Evolutionary conservation across 1,284 basidiomycete species (phyloP), one percentile per base, ranked within the genome.

Genomic region (Mrakiaceae sp.): DNA sequence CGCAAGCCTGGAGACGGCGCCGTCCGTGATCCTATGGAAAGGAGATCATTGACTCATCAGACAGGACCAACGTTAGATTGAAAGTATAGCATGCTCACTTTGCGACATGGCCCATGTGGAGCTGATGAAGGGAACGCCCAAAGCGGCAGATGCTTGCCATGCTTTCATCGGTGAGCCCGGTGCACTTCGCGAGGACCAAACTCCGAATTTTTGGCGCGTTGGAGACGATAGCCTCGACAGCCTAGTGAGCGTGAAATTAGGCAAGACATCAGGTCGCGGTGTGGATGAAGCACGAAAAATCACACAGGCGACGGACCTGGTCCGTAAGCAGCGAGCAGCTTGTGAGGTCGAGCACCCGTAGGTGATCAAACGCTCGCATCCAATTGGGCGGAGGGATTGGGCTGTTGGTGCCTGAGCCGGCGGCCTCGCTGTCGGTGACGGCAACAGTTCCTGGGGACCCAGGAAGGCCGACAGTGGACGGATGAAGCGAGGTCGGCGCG

Each of bases 161-260:
- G 3, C 88, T 83, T 62, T 82, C 83, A 76, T 98, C 93, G 8
- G 95, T 96, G 71, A 99, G 79, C 54, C 84, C 78, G 3, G 79
- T 77, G 74, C 96, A 99, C 76, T 98, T 98, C 62, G 93, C 90
- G 55, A 99, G 78, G 43, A 94, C 90, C 52, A 99, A 80, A 71
- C 89, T 94, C 69, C 96, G 85, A 70, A 99, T 87, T 74, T 88
- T 88, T 6, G 92, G 90, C 39, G 92, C 89, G 71, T 88, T 87
- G 43, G 84, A 81, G 65, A 97, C 83, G 72, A 98, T 87, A 63
- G 92, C 91, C 69, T 93, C 91, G 49, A 99, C 80, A 3, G 91
- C 88, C 65, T 86, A 84, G 76, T 99, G 95, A 2, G 27, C 1
- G 27, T 90, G 64, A 98, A 78, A 42, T 81, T 80, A 0, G 82